Evolutionary conservation across 2,329 filamentous ascomycete species (phyloP).

Genomic region (Zasmidium cellare): DNA sequence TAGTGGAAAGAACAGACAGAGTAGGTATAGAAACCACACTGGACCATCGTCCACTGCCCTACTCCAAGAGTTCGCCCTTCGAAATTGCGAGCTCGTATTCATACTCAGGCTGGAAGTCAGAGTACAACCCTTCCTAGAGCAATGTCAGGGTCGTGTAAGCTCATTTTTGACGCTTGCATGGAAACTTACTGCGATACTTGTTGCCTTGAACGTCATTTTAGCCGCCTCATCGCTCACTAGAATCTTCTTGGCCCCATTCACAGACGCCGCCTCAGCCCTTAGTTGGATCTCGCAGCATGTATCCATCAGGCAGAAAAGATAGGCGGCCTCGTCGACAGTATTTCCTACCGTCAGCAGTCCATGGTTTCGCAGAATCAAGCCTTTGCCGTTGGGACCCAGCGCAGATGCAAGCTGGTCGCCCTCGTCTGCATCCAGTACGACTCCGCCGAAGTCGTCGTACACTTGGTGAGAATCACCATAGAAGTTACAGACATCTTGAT

Average conservation of each 20-base stretch:
- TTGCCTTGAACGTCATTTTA: slow-evolving; percentile 19
- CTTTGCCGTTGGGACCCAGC: slow-evolving; percentile 57
- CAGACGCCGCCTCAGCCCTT: slow-evolving; percentile 64
- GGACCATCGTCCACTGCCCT: too few species aligned
- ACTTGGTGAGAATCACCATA: slow-evolving; percentile 63
- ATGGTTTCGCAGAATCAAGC: slow-evolving; percentile 67
- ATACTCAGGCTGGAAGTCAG: too few species aligned
- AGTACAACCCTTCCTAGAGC: too few species aligned
- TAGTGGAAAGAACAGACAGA: too few species aligned
- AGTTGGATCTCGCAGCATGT: slow-evolving; percentile 67
- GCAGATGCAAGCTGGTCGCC: slow-evolving; percentile 63
- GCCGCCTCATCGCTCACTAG: slow-evolving; percentile 57
- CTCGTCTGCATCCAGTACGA: slow-evolving; percentile 62
- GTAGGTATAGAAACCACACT: too few species aligned
- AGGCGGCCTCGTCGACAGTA: slow-evolving; percentile 73
- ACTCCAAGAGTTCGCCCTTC: too few species aligned
- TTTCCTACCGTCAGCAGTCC: slow-evolving; percentile 67
- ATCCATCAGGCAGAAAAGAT: slow-evolving; percentile 67
- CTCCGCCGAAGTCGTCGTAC: slow-evolving; percentile 62
- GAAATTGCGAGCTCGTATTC: too few species aligned
- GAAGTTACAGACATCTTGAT: slow-evolving; percentile 64
- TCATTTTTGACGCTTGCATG: too few species aligned
- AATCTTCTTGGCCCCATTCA: slow-evolving; percentile 51
- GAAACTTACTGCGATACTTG: too few species aligned
- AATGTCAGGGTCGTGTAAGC: too few species aligned